A percentile compares a stretch with the other conserved stretches of the same genome.
Conservation (phyloP, 345 rosid species). For the Durio zibethinus region DNA sequence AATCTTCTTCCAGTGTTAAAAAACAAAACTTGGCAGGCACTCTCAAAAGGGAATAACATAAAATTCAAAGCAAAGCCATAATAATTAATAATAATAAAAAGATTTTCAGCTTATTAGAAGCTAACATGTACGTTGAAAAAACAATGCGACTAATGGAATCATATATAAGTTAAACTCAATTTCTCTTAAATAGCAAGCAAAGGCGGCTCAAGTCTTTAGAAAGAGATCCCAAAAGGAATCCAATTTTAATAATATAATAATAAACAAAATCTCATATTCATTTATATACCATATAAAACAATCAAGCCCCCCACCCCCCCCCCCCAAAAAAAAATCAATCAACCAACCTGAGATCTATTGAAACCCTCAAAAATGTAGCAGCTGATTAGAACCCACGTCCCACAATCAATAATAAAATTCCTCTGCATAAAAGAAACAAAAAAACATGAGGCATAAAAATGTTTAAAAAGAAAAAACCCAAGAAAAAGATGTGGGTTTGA, state of each 20-base stretch:
- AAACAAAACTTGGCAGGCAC: not conserved
- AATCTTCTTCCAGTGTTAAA: not conserved
- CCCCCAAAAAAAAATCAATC: not conserved
- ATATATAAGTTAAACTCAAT: not conserved
- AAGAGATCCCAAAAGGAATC: not conserved
- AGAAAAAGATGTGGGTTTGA: not conserved
- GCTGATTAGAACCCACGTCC: slow-evolving; percentile 4
- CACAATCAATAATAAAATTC: not conserved
- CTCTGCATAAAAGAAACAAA: slow-evolving; percentile 1
- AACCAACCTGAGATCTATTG: not conserved
- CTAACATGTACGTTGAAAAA: not conserved
- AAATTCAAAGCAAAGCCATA: not conserved
- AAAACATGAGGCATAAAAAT: too few relatives aligned
- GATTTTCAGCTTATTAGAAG: not conserved
- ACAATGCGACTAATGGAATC: not conserved
- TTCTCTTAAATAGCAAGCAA: slow-evolving; percentile 5
- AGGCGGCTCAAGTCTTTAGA: not conserved
- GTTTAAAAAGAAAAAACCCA: not conserved
- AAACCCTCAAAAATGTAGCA: not conserved
- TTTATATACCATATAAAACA: not conserved
- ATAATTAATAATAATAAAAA: not conserved
- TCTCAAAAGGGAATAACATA: not conserved
- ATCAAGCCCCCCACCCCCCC: not conserved
- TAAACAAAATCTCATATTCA: not conserved
- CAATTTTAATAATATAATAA: not conserved